These are phyloP conservation scores for Dactylellina sp. DNA, from an alignment of 2,329 filamentous ascomycete genomes.

Conservation along the genomic window DNA sequence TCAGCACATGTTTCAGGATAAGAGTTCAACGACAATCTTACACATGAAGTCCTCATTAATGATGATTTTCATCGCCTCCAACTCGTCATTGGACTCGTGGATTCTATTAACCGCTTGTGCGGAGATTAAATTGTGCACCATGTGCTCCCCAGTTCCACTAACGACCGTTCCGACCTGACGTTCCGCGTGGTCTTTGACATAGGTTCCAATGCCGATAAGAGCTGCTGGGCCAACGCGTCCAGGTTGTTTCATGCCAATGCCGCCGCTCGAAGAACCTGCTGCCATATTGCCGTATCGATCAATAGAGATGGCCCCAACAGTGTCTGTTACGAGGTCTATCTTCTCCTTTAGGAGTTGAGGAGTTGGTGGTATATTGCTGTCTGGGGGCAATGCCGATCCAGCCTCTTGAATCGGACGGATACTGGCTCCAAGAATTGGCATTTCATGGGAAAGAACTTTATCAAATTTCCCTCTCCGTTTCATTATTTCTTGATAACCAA, in stretches of 20 bases:
- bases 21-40: conserved; percentile 61
- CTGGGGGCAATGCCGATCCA: conserved; percentile 34
- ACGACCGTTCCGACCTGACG: conserved; percentile 68
- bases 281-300: conserved; percentile 88
- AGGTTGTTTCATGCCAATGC: conserved; percentile 97
- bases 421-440: conserved; percentile 23
- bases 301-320: conserved; percentile 93
- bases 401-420: conserved; percentile 36
- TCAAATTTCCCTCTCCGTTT: conserved; percentile 65
- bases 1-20: conserved; percentile 2
- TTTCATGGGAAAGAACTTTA: conserved; percentile 55
- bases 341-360: conserved; percentile 59
- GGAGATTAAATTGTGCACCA: conserved; percentile 88
- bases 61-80: conserved; percentile 78
- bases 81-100: conserved; percentile 79
- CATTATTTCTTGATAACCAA: conserved; percentile 75
- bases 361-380: conserved; percentile 18
- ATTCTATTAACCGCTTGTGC: conserved; percentile 88
- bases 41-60: conserved; percentile 91
- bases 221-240: conserved; percentile 93
- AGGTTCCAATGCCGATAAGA: conserved; percentile 88
- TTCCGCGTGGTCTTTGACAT: conserved; percentile 79
- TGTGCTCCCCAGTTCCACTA: conserved; percentile 90
- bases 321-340: conserved; percentile 83
- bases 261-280: conserved; percentile 93